A percentile compares a stretch with the other conserved stretches of the same genome.
These are phyloP conservation scores for Xylaria sp. DNA, from an alignment of 2,329 filamentous ascomycete genomes.

Conservation along the genomic window DNA sequence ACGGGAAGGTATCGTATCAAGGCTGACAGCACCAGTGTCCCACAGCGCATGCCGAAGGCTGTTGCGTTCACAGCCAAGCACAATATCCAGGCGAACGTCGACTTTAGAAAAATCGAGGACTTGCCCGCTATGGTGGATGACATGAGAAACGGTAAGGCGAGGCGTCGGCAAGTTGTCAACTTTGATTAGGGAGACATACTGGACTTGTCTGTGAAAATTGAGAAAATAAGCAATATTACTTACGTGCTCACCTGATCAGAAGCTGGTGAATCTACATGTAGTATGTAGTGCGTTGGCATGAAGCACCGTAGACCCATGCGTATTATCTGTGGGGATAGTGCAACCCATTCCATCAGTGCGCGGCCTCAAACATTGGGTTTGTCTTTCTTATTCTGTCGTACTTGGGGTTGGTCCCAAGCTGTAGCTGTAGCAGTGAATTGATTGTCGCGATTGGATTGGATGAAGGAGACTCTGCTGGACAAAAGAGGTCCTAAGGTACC, in stretches of 20 bases:
- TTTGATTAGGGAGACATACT: constrained; percentile 9
- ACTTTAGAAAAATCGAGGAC: constrained; percentile 22
- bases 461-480: no score
- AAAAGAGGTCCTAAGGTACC: no score
- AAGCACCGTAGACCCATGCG: no score
- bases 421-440: no score
- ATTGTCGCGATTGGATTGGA: no score
- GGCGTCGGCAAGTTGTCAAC: constrained; percentile 16
- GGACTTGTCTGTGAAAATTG: background rate
- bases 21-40: constrained; percentile 19
- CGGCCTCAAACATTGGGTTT: no score
- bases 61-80: constrained; percentile 23
- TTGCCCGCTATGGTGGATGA: constrained; percentile 20
- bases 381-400: no score
- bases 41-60: constrained; percentile 24
- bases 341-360: no score
- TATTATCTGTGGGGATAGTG: no score
- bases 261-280: background rate
- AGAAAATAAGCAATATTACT: background rate
- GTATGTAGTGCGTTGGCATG: no score
- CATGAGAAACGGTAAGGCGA: constrained; percentile 23
- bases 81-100: constrained; percentile 22
- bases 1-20: constrained; percentile 24
- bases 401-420: no score
- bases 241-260: no score